Evolutionary conservation across 257 asterid species (phyloP), one percentile per base, ranked within the genome.

Genomic region (Nicotiana tomentosiformis): DNA sequence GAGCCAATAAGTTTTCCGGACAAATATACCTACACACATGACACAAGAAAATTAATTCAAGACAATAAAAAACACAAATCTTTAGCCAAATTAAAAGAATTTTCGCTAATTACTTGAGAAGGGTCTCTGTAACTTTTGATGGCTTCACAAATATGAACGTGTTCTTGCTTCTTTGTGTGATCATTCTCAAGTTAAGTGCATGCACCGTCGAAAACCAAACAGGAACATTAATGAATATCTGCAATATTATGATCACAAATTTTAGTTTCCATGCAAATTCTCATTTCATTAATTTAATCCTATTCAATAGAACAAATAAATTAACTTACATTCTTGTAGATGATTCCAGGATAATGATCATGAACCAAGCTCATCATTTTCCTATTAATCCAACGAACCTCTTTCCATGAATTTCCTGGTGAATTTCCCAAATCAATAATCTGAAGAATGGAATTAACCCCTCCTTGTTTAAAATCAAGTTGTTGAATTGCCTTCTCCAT

Each of bases 201-300:
- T 93, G 86, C 32, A 91, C 66, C 17, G 98, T 89, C 37, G 88
- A 30, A 81, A 87, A 91, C 98, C 97, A 93, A 37, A 92, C 81
- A 1, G 99, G 97, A 80, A 90, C 91, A 53, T 95, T 92, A 79
- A 93, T 83, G 84, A 93, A 78, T n/a, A 95, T 74, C 99, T 95
- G 98, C 91, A 88, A 77, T 10, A 9, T 70, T 39, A 70, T 70
- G 5, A 20, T 32, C 78, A 20, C 46, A 26, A 14, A 72, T n/a
- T n/a, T n/a, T 43, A 43, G 51, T 2, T 70, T 39, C 12, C 18
- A 72, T 20, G 37, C 78, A 72, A 12, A 46, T 5, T 46, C 14
- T 43, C 37, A 46, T 39, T 43, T 70, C 78, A 39, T 17, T 39
- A 70, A n/a, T 46, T 70, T 12, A 35, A 35, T 37, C 77, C 53